These are phyloP conservation scores for Candida tibetensis DNA, from an alignment of 805 yeast species.

Conservation along the genomic window DNA sequence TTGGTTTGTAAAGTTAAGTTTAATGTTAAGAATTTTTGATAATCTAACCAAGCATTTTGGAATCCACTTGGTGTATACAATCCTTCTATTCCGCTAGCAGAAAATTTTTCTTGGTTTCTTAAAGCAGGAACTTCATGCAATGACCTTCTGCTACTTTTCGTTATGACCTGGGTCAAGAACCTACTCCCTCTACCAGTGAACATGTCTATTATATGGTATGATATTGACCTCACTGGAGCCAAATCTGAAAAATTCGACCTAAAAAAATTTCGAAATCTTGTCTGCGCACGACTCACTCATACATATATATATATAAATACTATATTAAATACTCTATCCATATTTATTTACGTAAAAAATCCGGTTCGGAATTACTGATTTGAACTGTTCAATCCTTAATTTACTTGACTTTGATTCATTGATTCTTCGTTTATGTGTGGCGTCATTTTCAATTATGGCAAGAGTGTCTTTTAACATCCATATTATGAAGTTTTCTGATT, in stretches of 20 bases:
- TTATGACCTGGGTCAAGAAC: conserved; percentile 2
- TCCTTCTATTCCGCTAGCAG: conserved; percentile 56
- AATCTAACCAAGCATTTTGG: conserved; percentile 73
- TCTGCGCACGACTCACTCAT: conserved; percentile 1
- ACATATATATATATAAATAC: too few species aligned
- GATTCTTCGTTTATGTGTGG: too few species aligned
- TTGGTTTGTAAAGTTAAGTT: conserved; percentile 61
- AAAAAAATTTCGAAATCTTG: too few species aligned
- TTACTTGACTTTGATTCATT: too few species aligned
- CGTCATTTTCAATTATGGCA: too few species aligned
- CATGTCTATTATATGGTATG: conserved; percentile 5
- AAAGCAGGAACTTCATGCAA: conserved; percentile 67
- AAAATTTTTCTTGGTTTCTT: conserved; percentile 36
- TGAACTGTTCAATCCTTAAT: too few species aligned
- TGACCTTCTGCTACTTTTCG: conserved; percentile 21
- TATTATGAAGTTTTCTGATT: too few species aligned
- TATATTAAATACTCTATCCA: too few species aligned
- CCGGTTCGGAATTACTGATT: too few species aligned
- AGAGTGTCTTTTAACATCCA: too few species aligned
- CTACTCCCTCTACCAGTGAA: conserved; percentile 4
- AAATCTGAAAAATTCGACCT: conserved; percentile 10
- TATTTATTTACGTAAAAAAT: too few species aligned
- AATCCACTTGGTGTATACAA: conserved; percentile 66
- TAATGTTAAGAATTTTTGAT: conserved; percentile 65
- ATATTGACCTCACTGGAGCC: too few species aligned